phyloP scores from a whole-genome alignment of 768 basidiomycete genomes.

The Macrolepiota dolichaula region DNA sequence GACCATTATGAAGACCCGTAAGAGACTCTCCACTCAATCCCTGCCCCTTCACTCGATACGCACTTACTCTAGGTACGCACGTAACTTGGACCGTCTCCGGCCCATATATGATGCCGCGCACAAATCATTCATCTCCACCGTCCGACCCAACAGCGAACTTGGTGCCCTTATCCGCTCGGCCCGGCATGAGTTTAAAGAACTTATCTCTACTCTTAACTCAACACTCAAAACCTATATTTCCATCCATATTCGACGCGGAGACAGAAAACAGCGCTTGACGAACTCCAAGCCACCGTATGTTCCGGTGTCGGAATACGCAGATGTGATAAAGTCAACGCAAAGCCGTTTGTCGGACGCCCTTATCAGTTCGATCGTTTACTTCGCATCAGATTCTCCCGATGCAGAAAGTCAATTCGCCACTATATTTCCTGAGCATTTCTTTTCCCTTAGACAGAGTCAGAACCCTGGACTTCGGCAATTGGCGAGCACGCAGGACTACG shows the following conservation, averaged over 20 bases:
- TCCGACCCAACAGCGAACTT: constrained; percentile 48
- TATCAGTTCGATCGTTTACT: constrained; percentile 40
- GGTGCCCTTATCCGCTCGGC: constrained; percentile 45
- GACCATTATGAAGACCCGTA: constrained; percentile 65
- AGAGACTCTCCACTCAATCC: constrained; percentile 22
- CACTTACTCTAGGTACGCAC: constrained; percentile 41
- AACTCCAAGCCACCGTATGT: constrained; percentile 44
- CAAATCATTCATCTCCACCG: constrained; percentile 47
- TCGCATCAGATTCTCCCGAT: constrained; percentile 59
- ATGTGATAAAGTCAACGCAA: constrained; percentile 41
- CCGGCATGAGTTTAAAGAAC: constrained; percentile 37
- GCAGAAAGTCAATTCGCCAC: constrained; percentile 39
- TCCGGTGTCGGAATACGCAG: constrained; percentile 38
- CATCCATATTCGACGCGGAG: constrained; percentile 65
- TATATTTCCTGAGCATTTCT: constrained; percentile 36
- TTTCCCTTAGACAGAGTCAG: constrained; percentile 42
- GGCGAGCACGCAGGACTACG: constrained; percentile 51
- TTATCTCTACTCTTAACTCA: constrained; percentile 10
- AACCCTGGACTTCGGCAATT: constrained; percentile 40
- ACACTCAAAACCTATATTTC: constrained; percentile 35
- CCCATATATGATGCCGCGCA: constrained; percentile 48
- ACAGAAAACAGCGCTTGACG: constrained; percentile 45
- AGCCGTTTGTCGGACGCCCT: constrained; percentile 22
- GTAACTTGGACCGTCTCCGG: constrained; percentile 50
- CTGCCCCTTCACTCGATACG: constrained; percentile 1